Conservation (phyloP, 2,329 filamentous ascomycete genomes). For the Aspergillus tanneri region DNA sequence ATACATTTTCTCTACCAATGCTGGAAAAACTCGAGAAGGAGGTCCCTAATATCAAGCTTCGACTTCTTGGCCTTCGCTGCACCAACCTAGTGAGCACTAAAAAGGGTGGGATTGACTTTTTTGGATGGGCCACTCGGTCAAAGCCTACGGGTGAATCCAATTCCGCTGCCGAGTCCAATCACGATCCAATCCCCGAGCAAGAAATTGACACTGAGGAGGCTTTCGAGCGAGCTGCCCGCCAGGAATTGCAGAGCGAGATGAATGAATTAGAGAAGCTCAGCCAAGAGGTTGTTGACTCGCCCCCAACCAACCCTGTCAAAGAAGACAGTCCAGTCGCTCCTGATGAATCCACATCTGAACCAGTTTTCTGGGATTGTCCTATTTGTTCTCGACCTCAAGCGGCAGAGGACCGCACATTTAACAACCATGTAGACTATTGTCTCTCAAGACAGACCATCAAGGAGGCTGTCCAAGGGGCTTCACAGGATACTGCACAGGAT, state of each 20-base stretch:
- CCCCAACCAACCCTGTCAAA: slow-evolving; percentile 17
- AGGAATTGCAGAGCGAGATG: slow-evolving; percentile 61
- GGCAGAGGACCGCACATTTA: slow-evolving; percentile 75
- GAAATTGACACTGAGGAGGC: slow-evolving; percentile 69
- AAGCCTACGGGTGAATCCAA: slow-evolving; percentile 17
- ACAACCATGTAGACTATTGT: slow-evolving; percentile 89
- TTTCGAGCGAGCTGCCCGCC: slow-evolving; percentile 60
- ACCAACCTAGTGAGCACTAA: slow-evolving; percentile 85
- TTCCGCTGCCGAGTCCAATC: not conserved
- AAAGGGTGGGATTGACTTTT: slow-evolving; percentile 77
- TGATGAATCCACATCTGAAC: slow-evolving; percentile 16
- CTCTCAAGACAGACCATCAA: slow-evolving; percentile 82
- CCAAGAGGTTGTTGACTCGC: slow-evolving; percentile 49
- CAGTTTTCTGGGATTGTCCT: slow-evolving; percentile 77
- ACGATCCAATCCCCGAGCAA: slow-evolving; percentile 50
- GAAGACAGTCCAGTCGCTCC: slow-evolving; percentile 24
- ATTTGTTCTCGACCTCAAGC: slow-evolving; percentile 77
- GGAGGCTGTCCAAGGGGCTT: slow-evolving; percentile 66
- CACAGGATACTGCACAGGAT: slow-evolving; percentile 18
- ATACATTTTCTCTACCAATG: slow-evolving; percentile 77
- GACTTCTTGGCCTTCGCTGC: slow-evolving; percentile 84
- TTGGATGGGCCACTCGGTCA: slow-evolving; percentile 52
- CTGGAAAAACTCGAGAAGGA: slow-evolving; percentile 81
- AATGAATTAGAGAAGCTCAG: slow-evolving; percentile 62
- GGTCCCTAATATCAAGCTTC: slow-evolving; percentile 71